These are phyloP conservation scores for Helianthus tuberosus DNA, from an alignment of 129 eudicot species.

Conservation along the genomic window DNA sequence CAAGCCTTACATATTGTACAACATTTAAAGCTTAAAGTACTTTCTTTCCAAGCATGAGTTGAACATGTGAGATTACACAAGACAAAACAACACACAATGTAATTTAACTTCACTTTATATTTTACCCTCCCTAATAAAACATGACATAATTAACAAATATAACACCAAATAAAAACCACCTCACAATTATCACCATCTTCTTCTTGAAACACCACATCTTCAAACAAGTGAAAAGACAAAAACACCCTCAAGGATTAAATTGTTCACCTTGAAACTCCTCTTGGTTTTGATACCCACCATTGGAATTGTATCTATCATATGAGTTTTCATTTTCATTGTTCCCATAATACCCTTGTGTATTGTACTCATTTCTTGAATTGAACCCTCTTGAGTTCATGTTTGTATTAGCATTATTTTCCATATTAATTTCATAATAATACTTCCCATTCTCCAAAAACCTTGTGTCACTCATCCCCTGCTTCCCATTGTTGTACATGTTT, in stretches of 20 bases:
- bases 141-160: conserved; percentile 40
- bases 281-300: conserved; percentile 49
- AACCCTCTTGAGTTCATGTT: conserved; percentile 38
- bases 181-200: neutral
- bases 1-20: neutral
- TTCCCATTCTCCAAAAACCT: conserved; percentile 57
- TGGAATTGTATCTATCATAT: conserved; percentile 43
- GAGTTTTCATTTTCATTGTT: conserved; percentile 37
- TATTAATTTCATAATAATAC: conserved; percentile 47
- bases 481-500: conserved; percentile 40
- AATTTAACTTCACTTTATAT: conserved; percentile 15
- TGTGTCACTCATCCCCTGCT: conserved; percentile 73
- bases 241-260: conserved; percentile 43
- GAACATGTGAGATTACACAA: conserved; percentile 23
- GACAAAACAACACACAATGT: conserved; percentile 28
- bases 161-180: conserved; percentile 17
- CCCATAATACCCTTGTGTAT: conserved; percentile 46
- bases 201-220: neutral
- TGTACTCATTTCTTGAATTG: conserved; percentile 32
- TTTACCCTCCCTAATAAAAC: conserved; percentile 35
- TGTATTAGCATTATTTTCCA: conserved; percentile 30
- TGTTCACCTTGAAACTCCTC: conserved; percentile 25
- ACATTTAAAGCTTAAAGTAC: conserved; percentile 6
- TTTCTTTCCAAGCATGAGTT: conserved; percentile 30
- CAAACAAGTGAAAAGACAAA: conserved; percentile 26